Percentiles rank a stretch among this genome's conserved stretches.
Conservation (phyloP, 2,329 filamentous ascomycete species). For the Cylindrodendrum hubeiense region DNA sequence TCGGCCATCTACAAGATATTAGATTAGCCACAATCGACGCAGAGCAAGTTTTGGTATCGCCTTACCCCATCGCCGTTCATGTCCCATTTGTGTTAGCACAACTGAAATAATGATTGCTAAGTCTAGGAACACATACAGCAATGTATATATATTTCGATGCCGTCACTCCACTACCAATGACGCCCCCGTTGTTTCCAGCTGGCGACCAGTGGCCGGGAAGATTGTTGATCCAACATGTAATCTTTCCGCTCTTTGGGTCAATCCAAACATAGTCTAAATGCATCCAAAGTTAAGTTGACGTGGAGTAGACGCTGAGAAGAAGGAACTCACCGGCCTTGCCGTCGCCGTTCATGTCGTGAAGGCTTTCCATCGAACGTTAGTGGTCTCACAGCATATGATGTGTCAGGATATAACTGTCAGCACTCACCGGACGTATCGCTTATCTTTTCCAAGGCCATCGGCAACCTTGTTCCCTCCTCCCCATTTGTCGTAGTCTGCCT, state of each 20-base stretch:
- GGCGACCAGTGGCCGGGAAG: background rate
- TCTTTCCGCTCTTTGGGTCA: background rate
- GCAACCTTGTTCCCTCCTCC: background rate
- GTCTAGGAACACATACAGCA: background rate
- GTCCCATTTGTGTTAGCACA: background rate
- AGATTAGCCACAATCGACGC: background rate
- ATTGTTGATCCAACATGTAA: background rate
- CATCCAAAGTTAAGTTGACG: background rate
- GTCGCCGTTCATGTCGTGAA: slow-evolving; percentile 4
- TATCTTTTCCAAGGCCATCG: background rate
- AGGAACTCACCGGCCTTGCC: slow-evolving; percentile 1
- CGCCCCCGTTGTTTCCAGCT: background rate
- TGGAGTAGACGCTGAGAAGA: background rate
- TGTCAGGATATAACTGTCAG: background rate
- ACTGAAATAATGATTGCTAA: background rate
- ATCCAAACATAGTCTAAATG: background rate
- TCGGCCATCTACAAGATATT: background rate
- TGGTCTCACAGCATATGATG: background rate
- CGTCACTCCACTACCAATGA: background rate
- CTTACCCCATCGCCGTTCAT: slow-evolving; percentile 1
- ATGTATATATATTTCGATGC: background rate
- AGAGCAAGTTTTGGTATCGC: background rate
- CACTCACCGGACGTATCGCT: background rate
- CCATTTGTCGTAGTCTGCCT: background rate
- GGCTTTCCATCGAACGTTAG: background rate